Percentiles rank a stretch among this genome's conserved stretches.
Conservation (phyloP, 1,139 yeast species). For the Blastobotrys capitulatus region DNA sequence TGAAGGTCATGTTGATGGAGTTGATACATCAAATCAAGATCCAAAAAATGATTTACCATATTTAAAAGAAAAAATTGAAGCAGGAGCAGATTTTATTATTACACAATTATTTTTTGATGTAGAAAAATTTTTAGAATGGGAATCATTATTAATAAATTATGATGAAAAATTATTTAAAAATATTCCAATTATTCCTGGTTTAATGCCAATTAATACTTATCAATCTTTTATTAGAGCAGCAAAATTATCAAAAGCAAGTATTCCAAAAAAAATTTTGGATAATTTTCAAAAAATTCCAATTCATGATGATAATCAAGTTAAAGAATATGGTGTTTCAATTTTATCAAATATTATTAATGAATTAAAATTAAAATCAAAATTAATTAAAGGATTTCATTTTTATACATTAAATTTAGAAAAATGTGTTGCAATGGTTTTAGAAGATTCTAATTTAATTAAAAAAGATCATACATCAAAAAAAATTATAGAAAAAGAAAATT, state of each 20-base stretch:
- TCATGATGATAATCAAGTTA: constrained; percentile 80
- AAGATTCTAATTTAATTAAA: constrained; percentile 39
- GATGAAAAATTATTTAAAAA: constrained; percentile 40
- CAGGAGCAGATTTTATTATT: constrained; percentile 91
- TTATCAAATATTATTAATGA: constrained; percentile 57
- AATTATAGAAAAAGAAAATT: background rate
- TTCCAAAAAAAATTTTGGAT: constrained; percentile 55
- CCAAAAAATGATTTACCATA: constrained; percentile 63
- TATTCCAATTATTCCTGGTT: constrained; percentile 76
- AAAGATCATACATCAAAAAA: background rate
- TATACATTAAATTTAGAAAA: constrained; percentile 87
- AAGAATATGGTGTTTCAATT: constrained; percentile 73
- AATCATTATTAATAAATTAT: constrained; percentile 40
- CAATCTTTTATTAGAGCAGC: constrained; percentile 84
- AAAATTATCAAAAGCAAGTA: constrained; percentile 80
- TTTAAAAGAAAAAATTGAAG: constrained; percentile 77
- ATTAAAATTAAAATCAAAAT: constrained; percentile 17
- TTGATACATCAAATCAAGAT: constrained; percentile 55
- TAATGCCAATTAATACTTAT: constrained; percentile 94
- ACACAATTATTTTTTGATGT: constrained; percentile 81
- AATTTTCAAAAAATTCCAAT: constrained; percentile 52
- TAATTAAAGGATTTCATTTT: constrained; percentile 80
- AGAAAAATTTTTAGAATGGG: constrained; percentile 50
- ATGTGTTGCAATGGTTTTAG: constrained; percentile 80
- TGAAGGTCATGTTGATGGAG: constrained; percentile 85